Evolutionary conservation across 345 rosid genomes (phyloP).

Genomic region (Brassica nigra): DNA sequence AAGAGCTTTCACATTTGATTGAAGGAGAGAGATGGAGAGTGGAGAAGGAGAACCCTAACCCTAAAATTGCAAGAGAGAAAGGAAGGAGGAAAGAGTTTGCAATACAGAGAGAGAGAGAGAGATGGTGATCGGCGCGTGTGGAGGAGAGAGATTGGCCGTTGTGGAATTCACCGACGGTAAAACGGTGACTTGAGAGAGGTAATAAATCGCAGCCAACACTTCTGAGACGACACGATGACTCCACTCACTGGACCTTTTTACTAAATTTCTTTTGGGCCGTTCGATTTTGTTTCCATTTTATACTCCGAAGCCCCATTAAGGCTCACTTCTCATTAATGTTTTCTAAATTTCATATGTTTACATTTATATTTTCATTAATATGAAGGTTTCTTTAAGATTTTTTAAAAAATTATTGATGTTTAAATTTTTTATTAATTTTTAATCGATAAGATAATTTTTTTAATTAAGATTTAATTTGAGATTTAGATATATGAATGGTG

Average conservation of each 20-base stretch:
- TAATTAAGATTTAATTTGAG: not conserved
- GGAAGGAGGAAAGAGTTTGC: not conserved
- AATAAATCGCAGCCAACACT: slow-evolving; percentile 4
- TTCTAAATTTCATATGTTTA: not conserved
- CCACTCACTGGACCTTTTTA: slow-evolving; percentile 11
- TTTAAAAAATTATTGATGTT: not conserved
- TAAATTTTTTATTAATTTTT: not conserved
- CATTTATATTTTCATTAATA: not conserved
- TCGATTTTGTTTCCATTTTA: not conserved
- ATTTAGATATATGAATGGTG: not conserved
- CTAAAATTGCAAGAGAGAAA: not conserved
- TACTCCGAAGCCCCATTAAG: not conserved
- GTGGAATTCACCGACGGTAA: slow-evolving; percentile 25
- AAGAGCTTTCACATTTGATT: slow-evolving; percentile 1
- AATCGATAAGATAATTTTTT: not conserved
- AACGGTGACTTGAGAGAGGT: slow-evolving; percentile 6
- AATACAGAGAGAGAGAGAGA: slow-evolving; percentile 27
- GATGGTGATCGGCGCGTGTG: slow-evolving; percentile 24
- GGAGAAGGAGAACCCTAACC: slow-evolving; percentile 16
- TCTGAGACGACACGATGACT: slow-evolving; percentile 21
- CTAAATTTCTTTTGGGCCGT: not conserved
- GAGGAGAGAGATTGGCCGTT: slow-evolving; percentile 25
- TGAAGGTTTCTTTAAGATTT: not conserved
- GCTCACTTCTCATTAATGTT: not conserved
- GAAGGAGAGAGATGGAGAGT: too few species aligned